Percentiles rank a stretch among this genome's conserved stretches.
These are phyloP conservation scores for Stylonectria norvegica DNA, from an alignment of 2,329 filamentous ascomycete genomes.

Conservation along the genomic window DNA sequence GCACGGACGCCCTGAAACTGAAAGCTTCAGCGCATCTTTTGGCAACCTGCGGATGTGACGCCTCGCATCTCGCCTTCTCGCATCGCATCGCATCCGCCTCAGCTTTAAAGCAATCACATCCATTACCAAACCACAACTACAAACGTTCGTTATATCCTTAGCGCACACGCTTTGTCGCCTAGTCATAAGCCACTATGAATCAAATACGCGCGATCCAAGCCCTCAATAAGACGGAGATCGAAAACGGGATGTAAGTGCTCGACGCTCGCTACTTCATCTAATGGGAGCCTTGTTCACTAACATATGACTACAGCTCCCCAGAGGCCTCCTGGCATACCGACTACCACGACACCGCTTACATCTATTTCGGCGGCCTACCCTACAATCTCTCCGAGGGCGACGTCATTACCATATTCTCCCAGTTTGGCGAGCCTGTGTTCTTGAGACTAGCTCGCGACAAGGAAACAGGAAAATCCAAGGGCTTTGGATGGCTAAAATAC, in stretches of 20 bases:
- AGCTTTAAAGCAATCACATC: no score
- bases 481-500: constrained; percentile 96
- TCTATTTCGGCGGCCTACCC: constrained; percentile 92
- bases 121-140: no score
- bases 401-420: constrained; percentile 92
- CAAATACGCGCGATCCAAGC: constrained; percentile 87
- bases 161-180: no score
- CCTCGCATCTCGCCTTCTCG: constrained; percentile 5
- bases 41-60: no score
- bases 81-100: constrained; percentile 12
- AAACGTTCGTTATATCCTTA: no score
- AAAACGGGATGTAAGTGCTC: constrained; percentile 70
- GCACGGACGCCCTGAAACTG: constrained; percentile 7
- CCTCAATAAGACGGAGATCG: constrained; percentile 92
- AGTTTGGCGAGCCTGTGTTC: constrained; percentile 92
- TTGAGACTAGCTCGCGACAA: constrained; percentile 91
- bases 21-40: constrained; percentile 1
- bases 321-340: constrained; percentile 95
- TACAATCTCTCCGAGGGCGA: constrained; percentile 95
- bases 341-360: constrained; percentile 93
- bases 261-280: not conserved
- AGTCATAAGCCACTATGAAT: constrained; percentile 81
- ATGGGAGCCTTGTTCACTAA: not conserved
- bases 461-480: constrained; percentile 90
- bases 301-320: constrained; percentile 54